These are phyloP conservation scores for Microbotryum violaceum DNA, from an alignment of 1,284 basidiomycete species.

Conservation along the genomic window DNA sequence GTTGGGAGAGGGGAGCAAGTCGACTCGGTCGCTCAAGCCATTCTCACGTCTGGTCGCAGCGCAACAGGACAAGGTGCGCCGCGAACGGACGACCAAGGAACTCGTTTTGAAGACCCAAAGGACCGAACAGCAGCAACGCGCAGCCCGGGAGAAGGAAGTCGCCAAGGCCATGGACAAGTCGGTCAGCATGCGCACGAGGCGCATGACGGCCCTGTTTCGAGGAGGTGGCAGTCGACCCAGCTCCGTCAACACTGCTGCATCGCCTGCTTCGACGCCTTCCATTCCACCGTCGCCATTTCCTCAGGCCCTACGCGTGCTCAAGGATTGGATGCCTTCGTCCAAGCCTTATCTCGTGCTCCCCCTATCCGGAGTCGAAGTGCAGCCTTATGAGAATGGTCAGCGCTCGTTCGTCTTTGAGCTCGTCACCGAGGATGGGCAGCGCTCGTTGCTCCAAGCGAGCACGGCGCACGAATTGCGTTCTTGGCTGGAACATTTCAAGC, in stretches of 20 bases:
- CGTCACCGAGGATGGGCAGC: slow-evolving; percentile 73
- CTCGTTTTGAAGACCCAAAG: slow-evolving; percentile 4
- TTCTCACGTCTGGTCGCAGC: slow-evolving; percentile 1
- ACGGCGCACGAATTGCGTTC: slow-evolving; percentile 58
- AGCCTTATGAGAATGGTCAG: slow-evolving; percentile 63
- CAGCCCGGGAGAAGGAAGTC: slow-evolving; percentile 6
- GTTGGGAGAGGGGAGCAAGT: slow-evolving; percentile 1
- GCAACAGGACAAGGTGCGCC: slow-evolving; percentile 7
- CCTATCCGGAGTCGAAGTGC: slow-evolving; percentile 59
- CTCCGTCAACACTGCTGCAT: neutral
- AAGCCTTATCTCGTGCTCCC: slow-evolving; percentile 66
- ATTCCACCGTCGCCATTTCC: slow-evolving; percentile 1
- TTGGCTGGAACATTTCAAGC: slow-evolving; percentile 65
- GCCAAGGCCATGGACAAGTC: slow-evolving; percentile 9
- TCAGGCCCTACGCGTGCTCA: neutral
- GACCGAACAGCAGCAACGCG: slow-evolving; percentile 3
- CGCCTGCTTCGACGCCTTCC: neutral
- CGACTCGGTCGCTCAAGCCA: slow-evolving; percentile 1
- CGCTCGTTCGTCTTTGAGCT: slow-evolving; percentile 71
- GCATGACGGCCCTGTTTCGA: slow-evolving; percentile 8
- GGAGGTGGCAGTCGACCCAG: neutral
- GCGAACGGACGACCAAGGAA: neutral
- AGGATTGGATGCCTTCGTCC: neutral
- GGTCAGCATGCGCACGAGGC: slow-evolving; percentile 6
- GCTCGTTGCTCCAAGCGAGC: slow-evolving; percentile 65